Evolutionary conservation across 352 stramenopile genomes (phyloP).

Genomic region (Phytopythium vexans): DNA sequence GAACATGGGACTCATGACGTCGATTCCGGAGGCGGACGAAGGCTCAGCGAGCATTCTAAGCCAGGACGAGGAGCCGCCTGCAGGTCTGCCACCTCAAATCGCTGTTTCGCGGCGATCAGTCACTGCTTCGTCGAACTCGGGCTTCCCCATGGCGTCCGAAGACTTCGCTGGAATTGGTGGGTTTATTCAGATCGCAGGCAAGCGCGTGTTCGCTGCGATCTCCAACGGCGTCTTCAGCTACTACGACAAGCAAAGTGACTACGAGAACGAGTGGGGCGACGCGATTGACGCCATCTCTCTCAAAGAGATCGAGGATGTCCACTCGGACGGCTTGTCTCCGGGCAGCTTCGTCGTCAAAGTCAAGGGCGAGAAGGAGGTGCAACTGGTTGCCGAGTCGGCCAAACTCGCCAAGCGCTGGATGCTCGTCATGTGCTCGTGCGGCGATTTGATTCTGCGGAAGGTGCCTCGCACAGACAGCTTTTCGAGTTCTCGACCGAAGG

Average conservation of each 20-base stretch:
- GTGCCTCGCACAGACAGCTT: conserved; percentile 59
- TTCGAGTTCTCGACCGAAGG: conserved; percentile 74
- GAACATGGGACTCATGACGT: conserved; percentile 42
- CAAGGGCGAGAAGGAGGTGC: conserved; percentile 63
- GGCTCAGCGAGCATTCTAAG: conserved; percentile 25
- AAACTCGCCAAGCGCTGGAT: conserved; percentile 82
- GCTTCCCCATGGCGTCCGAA: conserved; percentile 20
- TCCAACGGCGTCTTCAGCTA: conserved; percentile 85
- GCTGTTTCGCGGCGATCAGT: conserved; percentile 1
- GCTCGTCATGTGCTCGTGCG: conserved; percentile 87
- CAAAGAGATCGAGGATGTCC: conserved; percentile 72
- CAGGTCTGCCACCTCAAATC: conserved; percentile 7
- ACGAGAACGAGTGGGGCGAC: conserved; percentile 82
- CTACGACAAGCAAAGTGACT: conserved; percentile 80
- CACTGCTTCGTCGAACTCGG: conserved; percentile 3
- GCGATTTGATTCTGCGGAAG: conserved; percentile 74
- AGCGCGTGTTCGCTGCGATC: conserved; percentile 71
- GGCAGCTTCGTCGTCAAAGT: conserved; percentile 80
- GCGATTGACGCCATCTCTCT: conserved; percentile 80
- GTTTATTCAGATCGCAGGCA: conserved; percentile 61
- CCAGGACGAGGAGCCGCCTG: conserved; percentile 18
- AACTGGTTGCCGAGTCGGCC: conserved; percentile 63
- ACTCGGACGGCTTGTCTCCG: conserved; percentile 67
- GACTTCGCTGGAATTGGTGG: conserved; percentile 61
- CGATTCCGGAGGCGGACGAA: conserved; percentile 40